These are phyloP conservation scores for Bretschneidera sinensis DNA, from an alignment of 345 rosid genomes.

Conservation along the genomic window DNA sequence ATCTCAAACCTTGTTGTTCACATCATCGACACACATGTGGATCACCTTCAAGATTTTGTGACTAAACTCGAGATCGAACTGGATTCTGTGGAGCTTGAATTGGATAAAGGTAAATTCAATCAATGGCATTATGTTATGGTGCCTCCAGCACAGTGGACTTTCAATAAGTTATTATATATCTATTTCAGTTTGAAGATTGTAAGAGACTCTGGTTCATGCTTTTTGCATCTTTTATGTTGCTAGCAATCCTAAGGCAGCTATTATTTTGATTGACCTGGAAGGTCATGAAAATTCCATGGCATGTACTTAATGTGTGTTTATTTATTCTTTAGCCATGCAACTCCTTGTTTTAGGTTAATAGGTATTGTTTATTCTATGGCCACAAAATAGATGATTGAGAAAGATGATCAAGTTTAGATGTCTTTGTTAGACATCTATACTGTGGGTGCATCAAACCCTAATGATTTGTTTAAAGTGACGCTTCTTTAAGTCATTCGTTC, in stretches of 20 bases:
- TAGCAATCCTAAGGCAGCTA: background rate
- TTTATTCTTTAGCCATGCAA: no score
- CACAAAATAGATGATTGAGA: background rate
- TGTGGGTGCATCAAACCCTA: background rate
- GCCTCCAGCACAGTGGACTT: background rate
- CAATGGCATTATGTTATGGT: background rate
- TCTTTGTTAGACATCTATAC: background rate
- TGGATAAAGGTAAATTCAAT: conserved; percentile 73
- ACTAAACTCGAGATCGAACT: conserved; percentile 89
- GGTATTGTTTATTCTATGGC: background rate
- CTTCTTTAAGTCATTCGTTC: background rate
- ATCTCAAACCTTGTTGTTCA: conserved; percentile 89
- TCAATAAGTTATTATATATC: no score
- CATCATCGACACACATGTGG: conserved; percentile 82
- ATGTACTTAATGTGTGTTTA: background rate
- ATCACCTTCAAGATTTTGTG: conserved; percentile 88
- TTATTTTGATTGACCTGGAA: background rate
- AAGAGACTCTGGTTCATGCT: background rate
- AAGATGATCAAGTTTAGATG: background rate
- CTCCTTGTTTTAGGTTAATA: no score
- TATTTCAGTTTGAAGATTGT: background rate
- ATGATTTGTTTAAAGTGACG: background rate
- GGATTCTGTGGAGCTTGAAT: conserved; percentile 77
- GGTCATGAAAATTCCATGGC: background rate
- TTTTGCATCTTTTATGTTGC: background rate